Percentiles rank a stretch among this genome's conserved stretches.
phyloP scores from a whole-genome alignment of 1,284 basidiomycete genomes.

The Ganoderma leucocontextum region DNA sequence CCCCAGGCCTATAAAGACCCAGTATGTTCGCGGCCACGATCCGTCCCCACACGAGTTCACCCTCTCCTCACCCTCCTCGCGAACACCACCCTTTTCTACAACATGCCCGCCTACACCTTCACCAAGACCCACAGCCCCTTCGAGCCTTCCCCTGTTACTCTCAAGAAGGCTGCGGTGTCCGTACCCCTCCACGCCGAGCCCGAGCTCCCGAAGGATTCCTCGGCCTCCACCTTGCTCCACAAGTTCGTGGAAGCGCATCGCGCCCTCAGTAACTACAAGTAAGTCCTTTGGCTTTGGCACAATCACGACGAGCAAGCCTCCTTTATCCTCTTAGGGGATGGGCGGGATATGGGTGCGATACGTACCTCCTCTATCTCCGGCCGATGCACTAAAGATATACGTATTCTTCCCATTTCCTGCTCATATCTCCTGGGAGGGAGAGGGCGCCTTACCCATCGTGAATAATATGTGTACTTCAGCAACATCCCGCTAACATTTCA shows the following conservation, averaged over 20 bases:
- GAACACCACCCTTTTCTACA: slow-evolving; percentile 4
- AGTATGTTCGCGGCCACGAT: slow-evolving; percentile 19
- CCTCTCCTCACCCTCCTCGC: slow-evolving; percentile 1
- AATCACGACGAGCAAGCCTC: too few relatives aligned
- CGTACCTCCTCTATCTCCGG: too few relatives aligned
- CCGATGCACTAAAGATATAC: too few relatives aligned
- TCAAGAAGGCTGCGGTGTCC: slow-evolving; percentile 27
- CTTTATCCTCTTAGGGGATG: too few relatives aligned
- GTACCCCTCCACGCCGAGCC: slow-evolving; percentile 10
- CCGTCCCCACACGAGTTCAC: slow-evolving; percentile 24
- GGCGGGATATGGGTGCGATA: too few relatives aligned
- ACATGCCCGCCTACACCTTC: slow-evolving; percentile 30
- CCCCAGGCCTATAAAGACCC: slow-evolving; percentile 28
- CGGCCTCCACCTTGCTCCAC: slow-evolving; percentile 32
- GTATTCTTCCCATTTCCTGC: too few relatives aligned
- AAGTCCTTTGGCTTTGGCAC: slow-evolving; percentile 9
- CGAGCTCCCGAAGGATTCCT: slow-evolving; percentile 16
- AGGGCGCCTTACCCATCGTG: too few relatives aligned
- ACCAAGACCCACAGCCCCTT: slow-evolving; percentile 28
- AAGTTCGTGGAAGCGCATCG: slow-evolving; percentile 42
- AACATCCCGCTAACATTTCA: slow-evolving; percentile 4
- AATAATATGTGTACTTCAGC: too few relatives aligned
- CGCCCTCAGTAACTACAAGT: slow-evolving; percentile 41
- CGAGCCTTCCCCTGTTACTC: slow-evolving; percentile 26
- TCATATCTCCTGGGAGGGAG: too few relatives aligned